Percentiles rank a stretch among this genome's conserved stretches.
These are phyloP conservation scores for Takashimella tepidaria DNA, from an alignment of 1,284 basidiomycete genomes.

Conservation along the genomic window DNA sequence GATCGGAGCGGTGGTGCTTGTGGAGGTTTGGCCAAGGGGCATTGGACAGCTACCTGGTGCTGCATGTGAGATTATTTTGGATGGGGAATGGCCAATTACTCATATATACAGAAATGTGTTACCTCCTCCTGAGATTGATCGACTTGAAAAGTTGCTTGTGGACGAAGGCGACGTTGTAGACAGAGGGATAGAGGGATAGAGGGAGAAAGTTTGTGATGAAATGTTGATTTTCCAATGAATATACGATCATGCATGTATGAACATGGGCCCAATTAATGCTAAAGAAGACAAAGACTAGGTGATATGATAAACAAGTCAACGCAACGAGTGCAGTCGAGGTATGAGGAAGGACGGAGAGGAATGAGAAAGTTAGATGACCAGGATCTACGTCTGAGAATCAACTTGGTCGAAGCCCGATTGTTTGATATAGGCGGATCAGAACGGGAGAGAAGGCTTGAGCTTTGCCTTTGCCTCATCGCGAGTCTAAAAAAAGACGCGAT, in stretches of 20 bases:
- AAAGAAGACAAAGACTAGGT: not conserved
- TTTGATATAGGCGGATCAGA: constrained; percentile 14
- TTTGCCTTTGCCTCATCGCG: constrained; percentile 20
- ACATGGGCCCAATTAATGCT: not conserved
- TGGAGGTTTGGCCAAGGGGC: constrained; percentile 8
- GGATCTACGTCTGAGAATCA: too few relatives aligned
- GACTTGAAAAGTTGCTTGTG: constrained; percentile 5
- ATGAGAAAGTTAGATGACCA: too few relatives aligned
- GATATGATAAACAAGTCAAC: not conserved
- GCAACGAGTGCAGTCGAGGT: too few relatives aligned
- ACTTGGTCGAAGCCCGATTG: too few relatives aligned
- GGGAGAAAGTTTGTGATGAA: not conserved
- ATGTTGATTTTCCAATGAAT: too few relatives aligned
- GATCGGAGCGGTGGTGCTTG: constrained; percentile 15
- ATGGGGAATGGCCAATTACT: constrained; percentile 19
- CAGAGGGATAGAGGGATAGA: not conserved
- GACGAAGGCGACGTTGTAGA: not conserved
- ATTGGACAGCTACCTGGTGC: not conserved
- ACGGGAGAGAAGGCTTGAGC: constrained; percentile 28
- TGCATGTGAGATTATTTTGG: constrained; percentile 8
- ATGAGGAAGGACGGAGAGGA: too few relatives aligned
- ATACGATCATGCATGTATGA: not conserved
- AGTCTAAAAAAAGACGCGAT: constrained; percentile 15
- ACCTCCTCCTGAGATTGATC: constrained; percentile 14
- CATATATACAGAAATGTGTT: constrained; percentile 19